Conservation (phyloP, 2,329 filamentous ascomycete genomes). For the Boeremia exigua region DNA sequence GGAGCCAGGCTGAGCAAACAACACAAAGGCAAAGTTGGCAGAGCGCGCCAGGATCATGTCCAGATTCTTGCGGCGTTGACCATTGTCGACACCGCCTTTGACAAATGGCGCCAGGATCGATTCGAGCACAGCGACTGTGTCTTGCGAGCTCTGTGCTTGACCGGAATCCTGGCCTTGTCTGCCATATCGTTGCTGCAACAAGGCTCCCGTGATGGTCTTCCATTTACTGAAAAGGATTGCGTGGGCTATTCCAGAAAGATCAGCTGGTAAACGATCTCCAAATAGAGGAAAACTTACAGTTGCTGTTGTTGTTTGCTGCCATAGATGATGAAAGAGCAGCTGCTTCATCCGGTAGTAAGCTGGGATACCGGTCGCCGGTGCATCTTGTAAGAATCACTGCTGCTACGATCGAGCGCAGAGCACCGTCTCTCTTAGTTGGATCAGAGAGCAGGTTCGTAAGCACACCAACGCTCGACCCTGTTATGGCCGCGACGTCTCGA, state of each 20-base stretch:
- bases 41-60: conserved; percentile 39
- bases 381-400: conserved; percentile 27
- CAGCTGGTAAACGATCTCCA: background rate
- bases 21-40: conserved; percentile 33
- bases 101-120: conserved; percentile 31
- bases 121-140: conserved; percentile 24
- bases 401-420: conserved; percentile 25
- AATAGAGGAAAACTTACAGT: background rate
- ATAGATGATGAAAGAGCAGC: background rate
- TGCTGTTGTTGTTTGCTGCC: background rate
- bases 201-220: conserved; percentile 30
- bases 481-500: conserved; percentile 1
- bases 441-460: background rate
- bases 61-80: conserved; percentile 33
- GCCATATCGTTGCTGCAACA: conserved; percentile 22
- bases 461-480: background rate
- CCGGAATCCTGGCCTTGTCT: conserved; percentile 5
- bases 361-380: conserved; percentile 14
- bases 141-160: conserved; percentile 13
- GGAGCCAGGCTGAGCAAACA: conserved; percentile 41
- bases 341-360: conserved; percentile 25
- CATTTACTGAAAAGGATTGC: conserved; percentile 30
- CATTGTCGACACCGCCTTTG: conserved; percentile 18
- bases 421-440: conserved; percentile 16
- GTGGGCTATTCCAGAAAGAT: conserved; percentile 15